These are phyloP conservation scores for Monarda citriodora DNA, from an alignment of 305 asterid species.

Conservation along the genomic window DNA sequence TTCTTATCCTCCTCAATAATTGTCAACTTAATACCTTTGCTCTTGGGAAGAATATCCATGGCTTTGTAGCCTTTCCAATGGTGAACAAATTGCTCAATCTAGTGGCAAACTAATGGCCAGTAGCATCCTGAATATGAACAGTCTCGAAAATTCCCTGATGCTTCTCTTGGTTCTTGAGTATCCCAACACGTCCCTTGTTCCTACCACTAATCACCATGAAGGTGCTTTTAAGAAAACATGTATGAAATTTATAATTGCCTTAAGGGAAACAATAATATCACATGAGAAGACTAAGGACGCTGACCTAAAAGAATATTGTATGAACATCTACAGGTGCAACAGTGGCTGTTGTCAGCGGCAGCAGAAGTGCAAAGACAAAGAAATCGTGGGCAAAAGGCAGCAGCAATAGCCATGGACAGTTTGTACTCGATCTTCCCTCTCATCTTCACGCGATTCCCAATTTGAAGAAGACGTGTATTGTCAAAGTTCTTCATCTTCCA, in stretches of 20 bases:
- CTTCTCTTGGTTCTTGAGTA: slow-evolving; percentile 42
- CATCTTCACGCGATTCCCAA: slow-evolving; percentile 79
- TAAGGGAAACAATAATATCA: too few relatives aligned
- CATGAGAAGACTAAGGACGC: neutral
- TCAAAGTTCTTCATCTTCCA: slow-evolving; percentile 58
- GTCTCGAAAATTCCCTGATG: slow-evolving; percentile 62
- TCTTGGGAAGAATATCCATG: slow-evolving; percentile 50
- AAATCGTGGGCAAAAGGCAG: slow-evolving; percentile 50
- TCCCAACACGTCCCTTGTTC: slow-evolving; percentile 71
- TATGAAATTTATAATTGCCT: too few relatives aligned
- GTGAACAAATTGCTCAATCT: slow-evolving; percentile 35
- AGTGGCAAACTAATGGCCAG: slow-evolving; percentile 44
- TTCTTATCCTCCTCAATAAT: slow-evolving; percentile 46
- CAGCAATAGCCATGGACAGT: slow-evolving; percentile 57
- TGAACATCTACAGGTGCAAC: slow-evolving; percentile 64
- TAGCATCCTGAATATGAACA: slow-evolving; percentile 38
- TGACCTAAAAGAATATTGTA: slow-evolving; percentile 1
- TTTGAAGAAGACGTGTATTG: slow-evolving; percentile 52
- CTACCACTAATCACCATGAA: slow-evolving; percentile 85
- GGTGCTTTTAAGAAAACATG: too few relatives aligned
- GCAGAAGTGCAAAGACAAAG: slow-evolving; percentile 28
- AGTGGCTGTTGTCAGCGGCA: slow-evolving; percentile 52
- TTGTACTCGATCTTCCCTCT: slow-evolving; percentile 72
- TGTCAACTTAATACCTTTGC: slow-evolving; percentile 39
- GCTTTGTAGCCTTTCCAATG: slow-evolving; percentile 44